phyloP scores from a whole-genome alignment of 169 alveolate species.

The Eimeria tenella region DNA sequence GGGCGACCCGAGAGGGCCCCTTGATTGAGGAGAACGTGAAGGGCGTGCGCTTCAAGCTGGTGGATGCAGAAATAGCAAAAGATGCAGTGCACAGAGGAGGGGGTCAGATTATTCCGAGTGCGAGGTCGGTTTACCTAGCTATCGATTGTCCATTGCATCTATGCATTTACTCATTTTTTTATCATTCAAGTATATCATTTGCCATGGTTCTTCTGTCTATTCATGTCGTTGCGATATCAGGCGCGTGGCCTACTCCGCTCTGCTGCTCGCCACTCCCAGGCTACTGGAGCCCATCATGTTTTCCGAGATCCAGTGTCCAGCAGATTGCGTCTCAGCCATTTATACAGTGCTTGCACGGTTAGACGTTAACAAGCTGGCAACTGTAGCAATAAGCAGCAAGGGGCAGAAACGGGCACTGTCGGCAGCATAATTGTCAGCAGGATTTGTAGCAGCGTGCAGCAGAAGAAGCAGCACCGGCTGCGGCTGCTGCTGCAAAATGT shows the following conservation, averaged over 20 bases:
- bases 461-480: neutral
- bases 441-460: conserved; percentile 7
- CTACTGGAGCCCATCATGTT: conserved; percentile 98
- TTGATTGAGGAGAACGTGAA: conserved; percentile 96
- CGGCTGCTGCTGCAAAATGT: conserved; percentile 15
- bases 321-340: conserved; percentile 97
- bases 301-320: conserved; percentile 97
- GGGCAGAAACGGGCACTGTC: too few relatives aligned
- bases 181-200: neutral
- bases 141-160: neutral
- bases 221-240: conserved; percentile 72
- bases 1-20: conserved; percentile 99
- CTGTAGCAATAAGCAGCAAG: neutral
- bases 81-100: conserved; percentile 96
- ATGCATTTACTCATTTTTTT: neutral
- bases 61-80: conserved; percentile 91
- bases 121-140: conserved; percentile 82
- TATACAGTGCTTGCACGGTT: conserved; percentile 91
- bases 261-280: conserved; percentile 98
- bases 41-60: conserved; percentile 93
- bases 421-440: neutral
- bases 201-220: neutral
- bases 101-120: conserved; percentile 99
- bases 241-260: conserved; percentile 98
- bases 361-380: neutral